Conservation (phyloP, 1,284 basidiomycete species). For the Ustilago trichophora region DNA sequence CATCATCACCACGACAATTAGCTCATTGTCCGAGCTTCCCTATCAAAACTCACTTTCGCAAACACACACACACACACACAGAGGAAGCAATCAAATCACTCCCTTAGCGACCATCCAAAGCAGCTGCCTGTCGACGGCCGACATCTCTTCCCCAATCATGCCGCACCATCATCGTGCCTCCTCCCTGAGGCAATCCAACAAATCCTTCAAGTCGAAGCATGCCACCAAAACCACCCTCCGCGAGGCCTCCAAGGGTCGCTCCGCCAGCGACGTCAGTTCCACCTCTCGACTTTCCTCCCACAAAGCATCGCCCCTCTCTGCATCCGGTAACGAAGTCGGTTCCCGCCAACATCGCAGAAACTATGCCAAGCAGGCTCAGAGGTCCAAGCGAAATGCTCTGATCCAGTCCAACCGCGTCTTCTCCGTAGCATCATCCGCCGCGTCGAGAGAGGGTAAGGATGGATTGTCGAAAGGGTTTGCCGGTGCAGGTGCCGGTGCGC, state of each 20-base stretch:
- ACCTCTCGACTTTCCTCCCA: conserved; percentile 38
- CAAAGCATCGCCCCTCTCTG: conserved; percentile 51
- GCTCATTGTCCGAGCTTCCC: too few relatives aligned
- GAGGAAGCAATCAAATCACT: too few relatives aligned
- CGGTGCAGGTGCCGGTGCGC: conserved; percentile 73
- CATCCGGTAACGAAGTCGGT: conserved; percentile 50
- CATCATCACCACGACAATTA: too few relatives aligned
- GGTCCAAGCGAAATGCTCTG: conserved; percentile 59
- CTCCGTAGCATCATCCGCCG: conserved; percentile 10
- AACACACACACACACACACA: too few relatives aligned
- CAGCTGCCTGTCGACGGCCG: neutral
- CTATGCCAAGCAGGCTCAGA: conserved; percentile 59
- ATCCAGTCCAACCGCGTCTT: conserved; percentile 59
- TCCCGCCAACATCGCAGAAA: conserved; percentile 58
- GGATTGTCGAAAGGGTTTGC: conserved; percentile 70
- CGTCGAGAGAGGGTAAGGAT: conserved; percentile 29
- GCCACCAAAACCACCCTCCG: conserved; percentile 59
- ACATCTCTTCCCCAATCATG: conserved; percentile 11
- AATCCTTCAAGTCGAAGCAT: conserved; percentile 64
- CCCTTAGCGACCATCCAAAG: too few relatives aligned
- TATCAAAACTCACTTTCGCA: too few relatives aligned
- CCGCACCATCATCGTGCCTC: conserved; percentile 58
- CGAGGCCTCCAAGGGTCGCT: conserved; percentile 54
- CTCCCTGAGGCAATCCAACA: conserved; percentile 61
- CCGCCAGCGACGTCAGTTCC: conserved; percentile 18